Evolutionary conservation across 2,329 filamentous ascomycete species (phyloP).

Genomic region (Curvularia spicifera): DNA sequence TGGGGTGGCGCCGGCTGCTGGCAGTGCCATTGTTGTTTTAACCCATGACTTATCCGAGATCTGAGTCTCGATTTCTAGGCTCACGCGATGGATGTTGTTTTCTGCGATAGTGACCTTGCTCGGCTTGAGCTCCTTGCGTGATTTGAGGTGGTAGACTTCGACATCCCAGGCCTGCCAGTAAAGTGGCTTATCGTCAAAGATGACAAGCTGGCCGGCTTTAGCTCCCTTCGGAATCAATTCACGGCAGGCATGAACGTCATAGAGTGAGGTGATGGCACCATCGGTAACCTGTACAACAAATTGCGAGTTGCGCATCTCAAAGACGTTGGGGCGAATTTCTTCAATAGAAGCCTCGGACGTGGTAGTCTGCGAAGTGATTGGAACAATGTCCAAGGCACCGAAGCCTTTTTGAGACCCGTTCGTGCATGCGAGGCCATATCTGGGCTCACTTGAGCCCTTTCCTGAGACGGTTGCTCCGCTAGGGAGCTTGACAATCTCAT

Average conservation of each 20-base stretch:
- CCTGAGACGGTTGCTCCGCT: slow-evolving; percentile 34
- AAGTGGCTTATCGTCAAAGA: slow-evolving; percentile 95
- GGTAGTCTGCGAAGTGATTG: slow-evolving; percentile 33
- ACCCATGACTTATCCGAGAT: slow-evolving; percentile 88
- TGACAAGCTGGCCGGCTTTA: slow-evolving; percentile 88
- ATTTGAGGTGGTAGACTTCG: slow-evolving; percentile 92
- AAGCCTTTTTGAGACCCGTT: slow-evolving; percentile 34
- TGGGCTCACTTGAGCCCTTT: slow-evolving; percentile 30
- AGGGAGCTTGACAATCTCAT: slow-evolving; percentile 72
- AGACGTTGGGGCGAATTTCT: slow-evolving; percentile 66
- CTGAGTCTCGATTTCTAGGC: slow-evolving; percentile 80
- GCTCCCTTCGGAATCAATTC: slow-evolving; percentile 75
- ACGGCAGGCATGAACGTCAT: slow-evolving; percentile 73
- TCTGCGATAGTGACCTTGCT: slow-evolving; percentile 75
- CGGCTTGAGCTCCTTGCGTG: slow-evolving; percentile 75
- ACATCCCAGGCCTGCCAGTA: slow-evolving; percentile 99
- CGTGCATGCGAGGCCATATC: slow-evolving; percentile 54
- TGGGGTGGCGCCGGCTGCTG: slow-evolving; percentile 68
- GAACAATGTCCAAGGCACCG: slow-evolving; percentile 51
- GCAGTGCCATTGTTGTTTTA: slow-evolving; percentile 82
- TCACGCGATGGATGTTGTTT: slow-evolving; percentile 75
- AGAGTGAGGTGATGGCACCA: slow-evolving; percentile 83
- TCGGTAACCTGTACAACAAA: slow-evolving; percentile 74
- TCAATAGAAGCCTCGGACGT: slow-evolving; percentile 54
- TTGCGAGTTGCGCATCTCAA: slow-evolving; percentile 79